Conservation (phyloP, 371 early-diverging fungal genomes). For the Rhizopus delemar region DNA sequence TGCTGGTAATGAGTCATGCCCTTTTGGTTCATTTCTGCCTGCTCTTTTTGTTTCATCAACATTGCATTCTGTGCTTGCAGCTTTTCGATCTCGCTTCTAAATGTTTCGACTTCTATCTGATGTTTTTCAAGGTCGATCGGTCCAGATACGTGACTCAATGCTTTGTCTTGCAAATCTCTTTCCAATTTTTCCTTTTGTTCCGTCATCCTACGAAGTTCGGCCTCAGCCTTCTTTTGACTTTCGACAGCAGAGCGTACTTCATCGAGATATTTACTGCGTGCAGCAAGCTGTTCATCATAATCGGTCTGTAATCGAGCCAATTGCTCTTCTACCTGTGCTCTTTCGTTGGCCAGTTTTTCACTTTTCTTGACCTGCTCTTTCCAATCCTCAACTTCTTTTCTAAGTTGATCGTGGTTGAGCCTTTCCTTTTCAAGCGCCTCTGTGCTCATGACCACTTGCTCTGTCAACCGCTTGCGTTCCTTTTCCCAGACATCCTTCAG, state of each 20-base stretch:
- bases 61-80: constrained; percentile 46
- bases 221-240: constrained; percentile 49
- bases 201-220: constrained; percentile 39
- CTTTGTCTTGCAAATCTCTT: constrained; percentile 33
- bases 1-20: constrained; percentile 9
- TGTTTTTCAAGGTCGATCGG: constrained; percentile 1
- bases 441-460: constrained; percentile 40
- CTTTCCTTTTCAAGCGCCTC: constrained; percentile 39
- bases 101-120: constrained; percentile 29
- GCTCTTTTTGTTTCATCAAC: constrained; percentile 51
- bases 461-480: constrained; percentile 56
- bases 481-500: constrained; percentile 58
- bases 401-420: constrained; percentile 32
- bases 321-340: constrained; percentile 38
- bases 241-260: constrained; percentile 44
- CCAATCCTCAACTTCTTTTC: constrained; percentile 37
- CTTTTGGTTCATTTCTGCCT: constrained; percentile 43
- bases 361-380: constrained; percentile 43
- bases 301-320: constrained; percentile 33
- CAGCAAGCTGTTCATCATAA: constrained; percentile 37
- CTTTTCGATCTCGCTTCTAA: constrained; percentile 39
- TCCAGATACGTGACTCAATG: neutral
- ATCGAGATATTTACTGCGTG: constrained; percentile 40
- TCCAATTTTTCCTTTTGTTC: constrained; percentile 51
- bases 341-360: constrained; percentile 43